Evolutionary conservation across 2,329 filamentous ascomycete genomes (phyloP).

Genomic region (Cercospora brassicicola): DNA sequence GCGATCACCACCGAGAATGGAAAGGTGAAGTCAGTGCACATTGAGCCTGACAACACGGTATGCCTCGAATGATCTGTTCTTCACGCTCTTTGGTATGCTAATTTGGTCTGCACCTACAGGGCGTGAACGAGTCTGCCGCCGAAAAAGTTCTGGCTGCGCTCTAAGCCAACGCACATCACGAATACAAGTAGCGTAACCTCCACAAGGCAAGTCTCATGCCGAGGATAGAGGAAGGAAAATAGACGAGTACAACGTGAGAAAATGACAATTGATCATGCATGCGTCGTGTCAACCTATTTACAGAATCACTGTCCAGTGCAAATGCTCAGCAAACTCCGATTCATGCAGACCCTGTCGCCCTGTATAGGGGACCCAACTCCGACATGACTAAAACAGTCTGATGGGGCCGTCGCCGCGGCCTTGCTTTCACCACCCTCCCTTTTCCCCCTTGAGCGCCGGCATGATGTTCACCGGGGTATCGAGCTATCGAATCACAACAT

Average conservation of each 20-base stretch:
- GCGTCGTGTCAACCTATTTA: constrained; percentile 2
- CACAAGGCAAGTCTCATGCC: not conserved
- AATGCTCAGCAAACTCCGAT: constrained; percentile 12
- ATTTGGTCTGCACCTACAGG: not conserved
- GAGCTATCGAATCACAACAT: constrained; percentile 22
- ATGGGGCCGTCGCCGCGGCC: constrained; percentile 18
- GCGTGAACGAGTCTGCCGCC: constrained; percentile 15
- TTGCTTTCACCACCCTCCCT: not conserved
- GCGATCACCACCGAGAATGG: constrained; percentile 80
- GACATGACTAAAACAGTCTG: constrained; percentile 15
- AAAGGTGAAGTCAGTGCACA: constrained; percentile 75
- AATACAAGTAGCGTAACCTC: not conserved
- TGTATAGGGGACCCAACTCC: constrained; percentile 2
- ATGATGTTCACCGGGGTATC: constrained; percentile 23
- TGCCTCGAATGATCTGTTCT: not conserved
- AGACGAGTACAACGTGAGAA: not conserved
- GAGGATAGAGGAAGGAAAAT: not conserved
- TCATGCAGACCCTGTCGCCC: not conserved
- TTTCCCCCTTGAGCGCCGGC: constrained; percentile 16
- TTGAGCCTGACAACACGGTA: constrained; percentile 68
- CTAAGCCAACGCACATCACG: not conserved
- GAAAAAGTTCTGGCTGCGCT: constrained; percentile 15
- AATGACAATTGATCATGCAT: not conserved
- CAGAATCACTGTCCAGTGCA: constrained; percentile 5
- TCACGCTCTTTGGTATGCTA: not conserved